phyloP scores from a whole-genome alignment of 2,329 filamentous ascomycete species.

The Hymenotorrendiella dingleyae region DNA sequence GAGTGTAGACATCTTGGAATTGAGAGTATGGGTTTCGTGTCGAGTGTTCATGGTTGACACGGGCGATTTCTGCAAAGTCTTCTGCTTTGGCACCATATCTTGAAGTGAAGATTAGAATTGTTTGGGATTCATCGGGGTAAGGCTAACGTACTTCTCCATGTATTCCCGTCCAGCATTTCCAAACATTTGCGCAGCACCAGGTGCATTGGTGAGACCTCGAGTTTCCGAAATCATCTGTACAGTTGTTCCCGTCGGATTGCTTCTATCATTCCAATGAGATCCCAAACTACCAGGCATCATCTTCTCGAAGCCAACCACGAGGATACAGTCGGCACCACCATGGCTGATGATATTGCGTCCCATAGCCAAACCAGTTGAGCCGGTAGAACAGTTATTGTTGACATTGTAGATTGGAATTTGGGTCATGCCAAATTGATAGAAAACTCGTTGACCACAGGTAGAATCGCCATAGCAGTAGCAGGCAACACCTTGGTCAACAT shows the following conservation, averaged over 20 bases:
- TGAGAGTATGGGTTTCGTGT: constrained; percentile 96
- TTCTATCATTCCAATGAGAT: constrained; percentile 77
- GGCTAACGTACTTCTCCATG: constrained; percentile 69
- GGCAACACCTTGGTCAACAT: constrained; percentile 90
- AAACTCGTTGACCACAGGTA: constrained; percentile 91
- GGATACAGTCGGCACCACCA: constrained; percentile 78
- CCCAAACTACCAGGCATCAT: constrained; percentile 91
- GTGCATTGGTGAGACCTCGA: constrained; percentile 73
- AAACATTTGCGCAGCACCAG: constrained; percentile 87
- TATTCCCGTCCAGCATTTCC: constrained; percentile 92
- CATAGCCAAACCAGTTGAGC: constrained; percentile 85
- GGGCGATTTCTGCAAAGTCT: constrained; percentile 92
- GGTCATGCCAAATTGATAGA: constrained; percentile 98
- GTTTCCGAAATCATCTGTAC: constrained; percentile 77
- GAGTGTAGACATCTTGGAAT: constrained; percentile 86
- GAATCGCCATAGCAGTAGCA: constrained; percentile 98
- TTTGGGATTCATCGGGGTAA: constrained; percentile 5
- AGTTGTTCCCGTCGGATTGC: constrained; percentile 70
- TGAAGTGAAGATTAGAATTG: constrained; percentile 6
- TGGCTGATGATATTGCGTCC: constrained; percentile 72
- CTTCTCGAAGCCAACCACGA: constrained; percentile 96
- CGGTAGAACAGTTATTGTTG: constrained; percentile 98
- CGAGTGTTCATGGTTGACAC: constrained; percentile 88
- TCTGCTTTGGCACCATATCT: constrained; percentile 75
- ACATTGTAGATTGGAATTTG: constrained; percentile 95